These are phyloP conservation scores for Teunomyces cretensis DNA, from an alignment of 805 yeast genomes.

Conservation along the genomic window DNA sequence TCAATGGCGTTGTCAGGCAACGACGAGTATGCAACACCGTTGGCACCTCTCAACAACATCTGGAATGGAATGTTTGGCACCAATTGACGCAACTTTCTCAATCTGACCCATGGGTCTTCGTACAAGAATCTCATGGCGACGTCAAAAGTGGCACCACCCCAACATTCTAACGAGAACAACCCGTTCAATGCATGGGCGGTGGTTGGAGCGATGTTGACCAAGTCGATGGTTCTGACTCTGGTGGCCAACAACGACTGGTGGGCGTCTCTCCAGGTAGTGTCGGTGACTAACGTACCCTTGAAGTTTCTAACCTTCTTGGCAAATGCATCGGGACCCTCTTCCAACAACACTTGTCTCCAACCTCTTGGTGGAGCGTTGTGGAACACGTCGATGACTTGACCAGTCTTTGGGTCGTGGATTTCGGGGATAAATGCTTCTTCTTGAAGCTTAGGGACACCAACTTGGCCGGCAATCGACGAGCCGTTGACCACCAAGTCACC, in stretches of 20 bases:
- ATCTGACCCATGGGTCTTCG: constrained; percentile 98
- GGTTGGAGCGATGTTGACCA: constrained; percentile 87
- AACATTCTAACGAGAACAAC: constrained; percentile 95
- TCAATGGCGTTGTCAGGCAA: constrained; percentile 98
- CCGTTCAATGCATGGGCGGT: constrained; percentile 88
- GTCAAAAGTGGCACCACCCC: constrained; percentile 99
- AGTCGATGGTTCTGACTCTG: constrained; percentile 91
- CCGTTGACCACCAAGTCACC: constrained; percentile 97
- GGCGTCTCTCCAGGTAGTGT: constrained; percentile 99
- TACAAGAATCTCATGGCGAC: constrained; percentile 97
- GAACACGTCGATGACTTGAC: constrained; percentile 59
- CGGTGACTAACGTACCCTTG: constrained; percentile 91
- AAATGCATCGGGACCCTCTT: constrained; percentile 85
- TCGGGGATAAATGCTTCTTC: constrained; percentile 76
- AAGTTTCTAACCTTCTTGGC: constrained; percentile 82
- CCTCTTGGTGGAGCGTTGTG: constrained; percentile 61
- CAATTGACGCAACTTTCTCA: constrained; percentile 78
- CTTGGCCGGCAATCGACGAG: constrained; percentile 92
- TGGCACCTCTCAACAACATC: constrained; percentile 98
- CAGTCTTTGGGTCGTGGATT: constrained; percentile 59
- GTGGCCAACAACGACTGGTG: constrained; percentile 98
- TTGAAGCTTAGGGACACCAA: constrained; percentile 82
- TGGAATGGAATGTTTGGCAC: constrained; percentile 99
- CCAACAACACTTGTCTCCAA: constrained; percentile 86
- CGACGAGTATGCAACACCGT: constrained; percentile 97